These are phyloP conservation scores for Fusarium brachygibbosum DNA, from an alignment of 2,329 filamentous ascomycete genomes.

Conservation along the genomic window DNA sequence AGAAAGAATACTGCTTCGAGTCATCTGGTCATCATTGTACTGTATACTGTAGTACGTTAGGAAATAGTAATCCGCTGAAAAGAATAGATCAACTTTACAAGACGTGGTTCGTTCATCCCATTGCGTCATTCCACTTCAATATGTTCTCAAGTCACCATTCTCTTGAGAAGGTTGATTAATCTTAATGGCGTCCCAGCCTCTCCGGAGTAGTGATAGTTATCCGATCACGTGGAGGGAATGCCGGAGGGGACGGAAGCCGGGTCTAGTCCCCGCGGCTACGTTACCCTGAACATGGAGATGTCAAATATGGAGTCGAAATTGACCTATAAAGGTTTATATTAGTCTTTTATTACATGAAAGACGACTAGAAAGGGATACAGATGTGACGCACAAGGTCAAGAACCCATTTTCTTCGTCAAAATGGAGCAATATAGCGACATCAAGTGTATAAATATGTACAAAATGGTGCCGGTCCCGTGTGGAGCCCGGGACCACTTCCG, in stretches of 20 bases:
- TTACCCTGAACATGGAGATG: background rate
- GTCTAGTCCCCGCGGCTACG: conserved; percentile 6
- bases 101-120: background rate
- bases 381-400: no score
- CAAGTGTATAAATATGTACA: fast-evolving
- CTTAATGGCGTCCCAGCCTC: background rate
- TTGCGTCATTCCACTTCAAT: background rate
- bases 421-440: fast-evolving
- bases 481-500: conserved; percentile 28
- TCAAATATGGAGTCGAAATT: background rate
- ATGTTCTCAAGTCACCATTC: background rate
- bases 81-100: fast-evolving
- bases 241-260: background rate
- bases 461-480: background rate
- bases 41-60: no score
- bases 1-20: no score
- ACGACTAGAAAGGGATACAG: fast-evolving
- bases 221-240: conserved; percentile 29
- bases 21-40: no score
- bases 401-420: no score
- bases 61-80: no score
- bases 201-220: conserved; percentile 12
- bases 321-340: fast-evolving
- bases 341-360: no score
- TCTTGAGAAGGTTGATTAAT: background rate